Evolutionary conservation across 805 yeast genomes (phyloP).

Genomic region (Candida dendrica): DNA sequence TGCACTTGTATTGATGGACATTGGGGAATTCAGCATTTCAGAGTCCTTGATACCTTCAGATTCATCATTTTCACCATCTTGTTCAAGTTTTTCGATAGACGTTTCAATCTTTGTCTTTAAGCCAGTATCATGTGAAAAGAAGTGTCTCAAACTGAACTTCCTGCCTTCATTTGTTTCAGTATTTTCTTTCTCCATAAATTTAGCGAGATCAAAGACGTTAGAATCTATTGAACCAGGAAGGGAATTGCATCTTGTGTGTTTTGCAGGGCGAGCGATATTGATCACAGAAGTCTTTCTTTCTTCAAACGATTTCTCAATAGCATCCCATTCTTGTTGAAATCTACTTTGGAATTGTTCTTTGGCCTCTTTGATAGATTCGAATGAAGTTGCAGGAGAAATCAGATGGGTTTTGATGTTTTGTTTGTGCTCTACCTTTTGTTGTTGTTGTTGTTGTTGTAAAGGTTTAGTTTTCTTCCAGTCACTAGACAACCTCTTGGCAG

Average conservation of each 20-base stretch:
- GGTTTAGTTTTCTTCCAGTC: neutral
- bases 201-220: neutral
- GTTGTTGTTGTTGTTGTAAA: neutral
- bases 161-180: neutral
- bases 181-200: neutral
- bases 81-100: neutral
- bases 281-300: neutral
- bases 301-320: neutral
- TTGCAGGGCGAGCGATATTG: neutral
- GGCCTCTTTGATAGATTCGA: neutral
- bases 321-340: neutral
- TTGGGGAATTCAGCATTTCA: constrained; percentile 8
- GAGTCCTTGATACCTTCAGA: constrained; percentile 9
- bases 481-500: neutral
- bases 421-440: neutral
- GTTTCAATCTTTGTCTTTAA: constrained; percentile 5
- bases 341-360: neutral
- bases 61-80: neutral
- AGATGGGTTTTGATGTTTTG: neutral
- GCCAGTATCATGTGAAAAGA: constrained; percentile 20
- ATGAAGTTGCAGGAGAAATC: constrained; percentile 1
- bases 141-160: constrained; percentile 17
- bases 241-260: constrained; percentile 3
- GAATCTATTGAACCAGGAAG: constrained; percentile 3
- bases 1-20: neutral